Evolutionary conservation across 768 basidiomycete genomes (phyloP).

Genomic region (Suillus americanus): DNA sequence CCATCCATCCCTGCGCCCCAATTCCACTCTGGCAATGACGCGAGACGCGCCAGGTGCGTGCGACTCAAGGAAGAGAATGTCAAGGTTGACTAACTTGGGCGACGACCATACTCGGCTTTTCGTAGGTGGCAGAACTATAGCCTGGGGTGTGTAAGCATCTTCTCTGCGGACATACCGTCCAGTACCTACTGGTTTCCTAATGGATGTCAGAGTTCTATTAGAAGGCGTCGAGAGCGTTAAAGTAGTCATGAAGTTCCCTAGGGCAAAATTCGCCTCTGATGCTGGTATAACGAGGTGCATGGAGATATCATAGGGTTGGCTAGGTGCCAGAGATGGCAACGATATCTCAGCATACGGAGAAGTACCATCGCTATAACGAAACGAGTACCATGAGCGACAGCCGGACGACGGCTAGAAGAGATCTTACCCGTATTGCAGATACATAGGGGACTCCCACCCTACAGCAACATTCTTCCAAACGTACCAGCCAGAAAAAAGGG

Average conservation of each 20-base stretch:
- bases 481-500: conserved; percentile 65
- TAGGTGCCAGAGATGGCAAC: conserved; percentile 51
- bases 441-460: conserved; percentile 66
- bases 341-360: conserved; percentile 60
- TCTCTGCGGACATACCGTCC: background rate
- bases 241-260: conserved; percentile 85
- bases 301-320: conserved; percentile 76
- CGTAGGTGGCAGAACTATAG: conserved; percentile 52
- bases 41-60: conserved; percentile 48
- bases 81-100: conserved; percentile 44
- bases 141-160: conserved; percentile 38
- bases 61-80: conserved; percentile 57
- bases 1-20: conserved; percentile 79
- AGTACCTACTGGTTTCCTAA: conserved; percentile 64
- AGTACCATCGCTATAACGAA: conserved; percentile 51
- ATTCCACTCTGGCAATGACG: conserved; percentile 59
- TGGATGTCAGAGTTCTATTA: conserved; percentile 61
- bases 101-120: conserved; percentile 34
- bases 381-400: background rate
- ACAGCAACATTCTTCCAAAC: conserved; percentile 75
- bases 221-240: conserved; percentile 56
- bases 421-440: conserved; percentile 80
- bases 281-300: conserved; percentile 66
- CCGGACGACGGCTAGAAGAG: background rate
- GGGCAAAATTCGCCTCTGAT: conserved; percentile 62